A percentile compares a stretch with the other conserved stretches of the same genome.
phyloP scores from a whole-genome alignment of 2,329 filamentous ascomycete genomes.

The Ascochyta fabae region DNA sequence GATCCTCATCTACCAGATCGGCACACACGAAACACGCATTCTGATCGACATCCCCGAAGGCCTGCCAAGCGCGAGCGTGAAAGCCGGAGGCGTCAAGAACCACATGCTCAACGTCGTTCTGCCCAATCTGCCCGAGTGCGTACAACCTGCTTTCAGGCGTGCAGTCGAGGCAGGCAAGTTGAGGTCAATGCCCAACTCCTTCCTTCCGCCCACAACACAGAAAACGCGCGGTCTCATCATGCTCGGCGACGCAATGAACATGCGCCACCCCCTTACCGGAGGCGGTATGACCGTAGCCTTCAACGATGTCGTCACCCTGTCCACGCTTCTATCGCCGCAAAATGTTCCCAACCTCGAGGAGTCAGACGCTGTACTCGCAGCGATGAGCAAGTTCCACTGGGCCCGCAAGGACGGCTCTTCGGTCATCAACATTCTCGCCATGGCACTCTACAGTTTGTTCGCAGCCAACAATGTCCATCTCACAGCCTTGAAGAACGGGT shows the following conservation, averaged over 20 bases:
- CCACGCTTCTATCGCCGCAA: conserved; percentile 73
- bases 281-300: conserved; percentile 98
- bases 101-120: conserved; percentile 83
- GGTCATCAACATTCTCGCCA: conserved; percentile 97
- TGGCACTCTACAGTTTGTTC: conserved; percentile 90
- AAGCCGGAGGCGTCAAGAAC: conserved; percentile 80
- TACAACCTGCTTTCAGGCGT: conserved; percentile 74
- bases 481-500: conserved; percentile 81
- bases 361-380: conserved; percentile 67
- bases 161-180: conserved; percentile 80
- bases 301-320: conserved; percentile 84
- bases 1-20: conserved; percentile 95
- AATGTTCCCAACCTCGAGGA: conserved; percentile 73
- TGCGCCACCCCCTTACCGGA: conserved; percentile 97
- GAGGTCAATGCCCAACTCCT: conserved; percentile 95
- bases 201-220: conserved; percentile 80
- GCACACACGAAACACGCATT: conserved; percentile 88
- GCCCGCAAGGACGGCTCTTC: conserved; percentile 78
- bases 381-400: conserved; percentile 84
- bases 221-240: conserved; percentile 75
- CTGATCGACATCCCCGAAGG: conserved; percentile 86
- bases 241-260: conserved; percentile 95
- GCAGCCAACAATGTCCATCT: conserved; percentile 73
- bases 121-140: conserved; percentile 73
- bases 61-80: conserved; percentile 73